Evolutionary conservation across 176 grass and related monocot genomes (phyloP).

Genomic region (Carex myosuroides): DNA sequence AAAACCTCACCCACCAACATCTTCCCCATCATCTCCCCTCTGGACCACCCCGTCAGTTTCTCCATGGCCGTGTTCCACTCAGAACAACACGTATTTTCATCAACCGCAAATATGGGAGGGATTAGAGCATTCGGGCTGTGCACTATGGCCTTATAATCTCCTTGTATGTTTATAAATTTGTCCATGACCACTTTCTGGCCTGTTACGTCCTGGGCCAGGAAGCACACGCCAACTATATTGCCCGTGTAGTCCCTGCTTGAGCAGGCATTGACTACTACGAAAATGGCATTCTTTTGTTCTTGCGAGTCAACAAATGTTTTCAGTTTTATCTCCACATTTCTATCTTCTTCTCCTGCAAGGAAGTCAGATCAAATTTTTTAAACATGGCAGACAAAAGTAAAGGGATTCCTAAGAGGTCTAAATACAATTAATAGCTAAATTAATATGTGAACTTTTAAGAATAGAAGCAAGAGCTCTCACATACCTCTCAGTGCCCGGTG

Average conservation of each 20-base stretch:
- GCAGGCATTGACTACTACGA: conserved; percentile 90
- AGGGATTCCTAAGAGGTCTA: background rate
- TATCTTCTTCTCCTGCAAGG: conserved; percentile 95
- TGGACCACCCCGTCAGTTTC: conserved; percentile 92
- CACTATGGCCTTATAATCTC: conserved; percentile 92
- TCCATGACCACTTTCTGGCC: conserved; percentile 91
- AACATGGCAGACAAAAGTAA: background rate
- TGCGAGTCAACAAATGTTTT: conserved; percentile 91
- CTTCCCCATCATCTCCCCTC: conserved; percentile 67
- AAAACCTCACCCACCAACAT: conserved; percentile 86
- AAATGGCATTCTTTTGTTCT: conserved; percentile 59
- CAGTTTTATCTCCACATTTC: conserved; percentile 95
- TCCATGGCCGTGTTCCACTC: conserved; percentile 99
- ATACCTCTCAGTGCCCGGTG: conserved; percentile 70
- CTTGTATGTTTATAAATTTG: conserved; percentile 99
- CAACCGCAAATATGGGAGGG: conserved; percentile 94
- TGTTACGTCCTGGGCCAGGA: conserved; percentile 88
- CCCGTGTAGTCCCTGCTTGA: conserved; percentile 82
- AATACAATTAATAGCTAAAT: background rate
- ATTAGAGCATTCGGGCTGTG: conserved; percentile 92
- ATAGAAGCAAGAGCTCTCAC: background rate
- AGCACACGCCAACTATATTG: conserved; percentile 82
- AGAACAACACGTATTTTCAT: conserved; percentile 93
- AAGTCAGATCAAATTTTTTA: background rate
- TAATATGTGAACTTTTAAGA: background rate